A percentile compares a stretch with the other conserved stretches of the same genome.
Conservation (phyloP, 176 grass and related monocot species). For the Phoenix dactylifera region DNA sequence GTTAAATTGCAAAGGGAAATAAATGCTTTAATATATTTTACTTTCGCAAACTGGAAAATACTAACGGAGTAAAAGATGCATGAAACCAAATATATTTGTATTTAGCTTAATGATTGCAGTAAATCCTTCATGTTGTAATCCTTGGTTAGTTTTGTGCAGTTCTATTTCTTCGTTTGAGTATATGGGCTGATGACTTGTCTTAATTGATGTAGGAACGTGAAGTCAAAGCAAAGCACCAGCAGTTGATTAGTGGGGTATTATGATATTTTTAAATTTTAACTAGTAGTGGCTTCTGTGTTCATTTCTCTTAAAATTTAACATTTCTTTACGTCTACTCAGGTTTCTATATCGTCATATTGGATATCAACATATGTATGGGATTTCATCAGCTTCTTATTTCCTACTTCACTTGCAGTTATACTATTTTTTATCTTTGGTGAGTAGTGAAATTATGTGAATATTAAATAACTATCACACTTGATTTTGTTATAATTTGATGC, state of each 20-base stretch:
- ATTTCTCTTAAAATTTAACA: slow-evolving; percentile 8
- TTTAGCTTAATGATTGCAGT: no score
- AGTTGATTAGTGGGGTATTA: slow-evolving; percentile 51
- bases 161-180: background rate
- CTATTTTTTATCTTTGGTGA: slow-evolving; percentile 45
- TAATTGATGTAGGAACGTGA: slow-evolving; percentile 34
- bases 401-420: slow-evolving; percentile 25
- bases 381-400: slow-evolving; percentile 44
- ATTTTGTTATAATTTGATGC: no score
- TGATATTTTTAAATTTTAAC: background rate
- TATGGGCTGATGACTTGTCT: slow-evolving; percentile 4
- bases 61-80: no score
- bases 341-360: slow-evolving; percentile 47
- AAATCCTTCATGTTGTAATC: no score
- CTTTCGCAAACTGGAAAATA: no score
- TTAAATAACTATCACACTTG: no score
- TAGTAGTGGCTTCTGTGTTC: background rate
- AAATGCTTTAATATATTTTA: no score
- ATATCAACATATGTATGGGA: slow-evolving; percentile 45
- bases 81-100: no score
- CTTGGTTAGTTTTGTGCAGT: no score
- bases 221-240: slow-evolving; percentile 50
- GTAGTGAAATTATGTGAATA: background rate
- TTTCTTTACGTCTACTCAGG: slow-evolving; percentile 13
- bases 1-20: no score